Base-by-base conservation (phyloP, 2,329 filamentous ascomycete species). In the Ambrosiella beaveri region DNA sequence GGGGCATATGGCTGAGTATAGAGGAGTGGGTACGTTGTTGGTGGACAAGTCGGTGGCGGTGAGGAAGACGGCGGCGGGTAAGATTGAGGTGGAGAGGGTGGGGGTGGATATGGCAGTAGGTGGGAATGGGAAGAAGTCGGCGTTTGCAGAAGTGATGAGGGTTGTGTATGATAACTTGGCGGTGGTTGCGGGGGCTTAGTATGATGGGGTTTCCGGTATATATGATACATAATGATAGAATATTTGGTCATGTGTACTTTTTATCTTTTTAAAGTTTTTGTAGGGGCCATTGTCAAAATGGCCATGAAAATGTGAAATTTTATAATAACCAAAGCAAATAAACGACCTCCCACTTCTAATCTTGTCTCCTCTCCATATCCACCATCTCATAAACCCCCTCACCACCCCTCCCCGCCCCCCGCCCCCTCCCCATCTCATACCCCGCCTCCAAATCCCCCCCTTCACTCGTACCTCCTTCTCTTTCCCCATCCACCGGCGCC, bases 131-230 rank as follows among this genome's bases (percentile, higher is more conserved):
- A 56, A 54, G 61, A 64, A 75, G 55, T 80, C 81, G 59, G 89
- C 86, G 40, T 94, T 96, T 66, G 87, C 88, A 66, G 86, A 86
- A 56, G 91, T 97, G 8, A 88, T 88, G 72, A 83, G 76, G 70
- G 89, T 87, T 70, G 94, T 98, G 63, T 98, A 98, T 68, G 88
- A 95, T 64, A 90, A 88, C 7, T 71, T 98, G 67, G 93, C 93
- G 39, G 88, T 97, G 61, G 90, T 98, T 63, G 85, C 85, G 13
- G 87, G 58, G 8, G 59, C 59, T 38, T 58, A 54, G 54, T 39
- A 15, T 19, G 36, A 38, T 15, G 8, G 17, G 15, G 47, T 11
- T 27, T 17, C 3, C 9, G 11, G 13, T 27, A 39, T 51, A 17
- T 12, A 15, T 9, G 19, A 35, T 19, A 27, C 8, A 35, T 51